Base-by-base conservation (phyloP, 495 filamentous ascomycete genomes). In the Lasiosphaeria hispida region DNA sequence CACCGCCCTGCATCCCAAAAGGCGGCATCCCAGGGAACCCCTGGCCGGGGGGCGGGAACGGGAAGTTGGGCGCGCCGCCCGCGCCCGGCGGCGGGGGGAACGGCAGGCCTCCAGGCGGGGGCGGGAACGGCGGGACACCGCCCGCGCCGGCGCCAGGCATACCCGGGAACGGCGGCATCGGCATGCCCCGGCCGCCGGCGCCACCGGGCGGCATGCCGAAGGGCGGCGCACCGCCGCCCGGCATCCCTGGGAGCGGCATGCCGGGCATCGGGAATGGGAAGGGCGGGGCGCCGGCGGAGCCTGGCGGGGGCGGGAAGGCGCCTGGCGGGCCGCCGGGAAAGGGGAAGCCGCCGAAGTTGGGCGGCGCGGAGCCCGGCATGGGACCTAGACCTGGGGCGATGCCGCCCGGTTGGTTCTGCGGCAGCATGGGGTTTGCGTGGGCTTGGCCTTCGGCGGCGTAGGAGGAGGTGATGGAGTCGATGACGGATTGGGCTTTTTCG, bases 401-500 rank as follows among this genome's bases (percentile, higher is more conserved):
- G n/a, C 75, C 77, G 51, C 76, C 80, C 42, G 83, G 83, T 62
- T 77, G 76, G 58, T 83, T 82, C 61, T 85, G 83, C 17, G 77
- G 83, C 59, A 93, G 82, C 78, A 92, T 89, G 39, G 90, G 92
- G 70, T 95, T 96, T 33, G 85, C 82, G 63, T 85, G 80, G 54
- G 88, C 83, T 72, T 96, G 90, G 67, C 94, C 94, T 70, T 94
- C 94, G 60, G 91, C 92, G 43, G 87, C 88, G 80, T 98, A 97
- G 30, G 92, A 94, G 38, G 84, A 87, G 11, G 94, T 97, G 74
- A 98, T 98, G 53, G 86, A 90, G 77, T 98, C 94, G 70, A 98
- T 98, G 54, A 98, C 95, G 37, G 87, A 92, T 73, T 98, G 94
- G 30, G 95, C 93, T 75, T 97, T 96, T 75, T 97, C 94, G 73